Conservation (phyloP, 164 flowering plant species). For the Santalum album region DNA sequence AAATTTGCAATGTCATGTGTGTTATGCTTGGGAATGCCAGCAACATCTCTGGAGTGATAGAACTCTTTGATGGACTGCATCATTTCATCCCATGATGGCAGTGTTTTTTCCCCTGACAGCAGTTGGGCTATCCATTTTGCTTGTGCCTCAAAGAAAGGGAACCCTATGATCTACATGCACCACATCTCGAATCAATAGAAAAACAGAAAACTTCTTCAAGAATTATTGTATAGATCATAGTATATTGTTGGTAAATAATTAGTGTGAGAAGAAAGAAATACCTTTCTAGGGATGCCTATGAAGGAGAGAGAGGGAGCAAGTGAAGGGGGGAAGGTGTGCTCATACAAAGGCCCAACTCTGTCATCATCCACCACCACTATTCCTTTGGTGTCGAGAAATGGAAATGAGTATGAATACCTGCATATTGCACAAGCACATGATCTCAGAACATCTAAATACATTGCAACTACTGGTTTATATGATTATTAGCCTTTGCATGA, state of each 20-base stretch:
- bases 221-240: no score
- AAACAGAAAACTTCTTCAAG: not conserved
- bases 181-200: not conserved
- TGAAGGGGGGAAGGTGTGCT: conserved; percentile 90
- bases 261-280: conserved; percentile 13
- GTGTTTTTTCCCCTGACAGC: conserved; percentile 57
- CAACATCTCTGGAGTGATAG: conserved; percentile 56
- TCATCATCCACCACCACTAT: conserved; percentile 77
- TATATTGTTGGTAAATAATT: no score
- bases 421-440: conserved; percentile 8
- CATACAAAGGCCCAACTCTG: conserved; percentile 87
- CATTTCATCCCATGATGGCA: conserved; percentile 84
- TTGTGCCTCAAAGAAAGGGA: conserved; percentile 92
- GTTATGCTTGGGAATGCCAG: conserved; percentile 64
- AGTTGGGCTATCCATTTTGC: conserved; percentile 88
- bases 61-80: conserved; percentile 69
- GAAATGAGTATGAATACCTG: conserved; percentile 82
- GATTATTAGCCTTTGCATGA: no score
- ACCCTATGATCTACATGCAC: conserved; percentile 53
- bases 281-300: conserved; percentile 86
- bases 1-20: conserved; percentile 70
- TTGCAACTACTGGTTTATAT: no score
- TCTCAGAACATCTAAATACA: no score
- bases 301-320: conserved; percentile 88
- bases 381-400: conserved; percentile 97